Evolutionary conservation across 768 basidiomycete species (phyloP).

Genomic region (Lyophyllum shimeji): DNA sequence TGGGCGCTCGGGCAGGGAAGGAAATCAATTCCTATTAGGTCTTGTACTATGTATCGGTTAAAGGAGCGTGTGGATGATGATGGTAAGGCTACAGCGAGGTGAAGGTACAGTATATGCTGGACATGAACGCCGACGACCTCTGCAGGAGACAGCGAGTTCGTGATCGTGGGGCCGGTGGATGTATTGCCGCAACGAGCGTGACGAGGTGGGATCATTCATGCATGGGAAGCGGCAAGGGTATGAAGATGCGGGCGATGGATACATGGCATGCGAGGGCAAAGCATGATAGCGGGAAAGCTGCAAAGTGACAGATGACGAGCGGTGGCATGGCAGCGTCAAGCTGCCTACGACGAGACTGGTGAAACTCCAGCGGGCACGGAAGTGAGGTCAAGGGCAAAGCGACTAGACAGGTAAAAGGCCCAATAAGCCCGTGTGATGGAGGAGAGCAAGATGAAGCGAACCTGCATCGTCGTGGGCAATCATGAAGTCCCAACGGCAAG

Average conservation of each 20-base stretch:
- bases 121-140: not conserved
- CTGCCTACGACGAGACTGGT: not conserved
- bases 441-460: not conserved
- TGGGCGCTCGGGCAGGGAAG: not conserved
- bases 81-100: conserved; percentile 6
- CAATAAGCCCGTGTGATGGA: not conserved
- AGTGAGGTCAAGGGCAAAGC: too few species aligned
- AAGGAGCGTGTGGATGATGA: conserved; percentile 12
- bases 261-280: conserved; percentile 11
- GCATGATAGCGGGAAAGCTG: conserved; percentile 12
- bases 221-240: not conserved
- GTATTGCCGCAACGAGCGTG: not conserved
- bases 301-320: conserved; percentile 7
- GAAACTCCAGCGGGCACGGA: not conserved
- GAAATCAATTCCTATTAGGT: conserved; percentile 1
- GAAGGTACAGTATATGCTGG: conserved; percentile 6
- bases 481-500: conserved; percentile 12
- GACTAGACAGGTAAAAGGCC: too few species aligned
- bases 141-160: conserved; percentile 1
- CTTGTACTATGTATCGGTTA: conserved; percentile 2
- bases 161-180: too few species aligned
- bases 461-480: not conserved
- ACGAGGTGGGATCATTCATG: not conserved
- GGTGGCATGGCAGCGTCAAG: conserved; percentile 6
- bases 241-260: conserved; percentile 11